Evolutionary conservation across 306 rosid species (phyloP).

Genomic region (Castanospermum australe): DNA sequence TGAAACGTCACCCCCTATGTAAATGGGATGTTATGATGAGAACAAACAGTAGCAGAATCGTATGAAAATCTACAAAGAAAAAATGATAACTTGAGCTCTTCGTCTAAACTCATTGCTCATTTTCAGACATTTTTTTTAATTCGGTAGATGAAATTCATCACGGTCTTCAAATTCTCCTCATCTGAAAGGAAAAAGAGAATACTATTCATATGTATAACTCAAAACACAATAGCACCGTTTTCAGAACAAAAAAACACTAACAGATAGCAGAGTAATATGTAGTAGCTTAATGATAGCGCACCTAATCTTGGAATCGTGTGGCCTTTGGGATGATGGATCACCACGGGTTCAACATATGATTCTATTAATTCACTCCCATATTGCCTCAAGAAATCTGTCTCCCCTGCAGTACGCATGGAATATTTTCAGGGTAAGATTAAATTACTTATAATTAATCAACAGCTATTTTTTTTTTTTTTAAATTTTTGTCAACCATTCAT

Average conservation of each 20-base stretch:
- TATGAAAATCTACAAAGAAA: background rate
- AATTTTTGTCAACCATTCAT: too few relatives aligned
- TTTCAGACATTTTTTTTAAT: slow-evolving; percentile 28
- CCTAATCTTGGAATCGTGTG: slow-evolving; percentile 68
- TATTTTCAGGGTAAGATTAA: background rate
- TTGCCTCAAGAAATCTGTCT: slow-evolving; percentile 57
- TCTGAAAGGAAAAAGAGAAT: slow-evolving; percentile 23
- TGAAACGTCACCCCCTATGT: background rate
- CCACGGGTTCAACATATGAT: slow-evolving; percentile 42
- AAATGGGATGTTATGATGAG: background rate
- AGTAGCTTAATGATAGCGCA: background rate
- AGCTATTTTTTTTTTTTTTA: too few relatives aligned
- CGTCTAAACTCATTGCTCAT: background rate
- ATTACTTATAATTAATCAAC: too few relatives aligned
- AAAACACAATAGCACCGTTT: background rate
- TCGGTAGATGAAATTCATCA: slow-evolving; percentile 44
- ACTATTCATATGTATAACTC: background rate
- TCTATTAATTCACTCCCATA: slow-evolving; percentile 50
- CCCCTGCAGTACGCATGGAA: slow-evolving; percentile 38
- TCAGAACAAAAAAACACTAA: background rate
- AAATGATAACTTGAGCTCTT: background rate
- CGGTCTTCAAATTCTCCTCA: slow-evolving; percentile 36
- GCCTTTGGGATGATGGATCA: slow-evolving; percentile 73
- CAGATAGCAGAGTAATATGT: background rate
- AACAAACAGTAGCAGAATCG: background rate